These are phyloP conservation scores for Lipomyces anomalus DNA, from an alignment of 805 yeast genomes.

Conservation along the genomic window DNA sequence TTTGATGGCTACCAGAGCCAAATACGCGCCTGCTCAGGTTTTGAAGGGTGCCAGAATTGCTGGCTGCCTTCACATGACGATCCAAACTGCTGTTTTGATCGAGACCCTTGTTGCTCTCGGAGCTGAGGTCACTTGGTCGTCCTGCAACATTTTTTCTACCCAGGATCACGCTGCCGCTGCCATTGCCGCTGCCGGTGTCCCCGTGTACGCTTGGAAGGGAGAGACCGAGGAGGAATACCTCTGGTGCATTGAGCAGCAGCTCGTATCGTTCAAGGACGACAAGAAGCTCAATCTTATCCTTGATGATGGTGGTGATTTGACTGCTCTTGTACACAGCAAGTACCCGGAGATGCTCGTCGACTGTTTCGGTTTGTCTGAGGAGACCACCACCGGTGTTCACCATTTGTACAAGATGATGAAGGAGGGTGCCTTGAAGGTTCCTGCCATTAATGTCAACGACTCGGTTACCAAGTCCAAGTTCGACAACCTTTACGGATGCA, in stretches of 20 bases:
- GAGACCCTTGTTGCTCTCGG: slow-evolving; percentile 96
- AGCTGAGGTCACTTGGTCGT: slow-evolving; percentile 99
- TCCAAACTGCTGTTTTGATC: slow-evolving; percentile 97
- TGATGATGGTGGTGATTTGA: slow-evolving; percentile 99
- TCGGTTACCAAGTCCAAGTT: slow-evolving; percentile 98
- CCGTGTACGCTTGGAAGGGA: slow-evolving; percentile 99
- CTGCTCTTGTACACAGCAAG: slow-evolving; percentile 93
- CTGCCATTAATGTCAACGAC: slow-evolving; percentile 99
- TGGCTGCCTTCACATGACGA: slow-evolving; percentile 99
- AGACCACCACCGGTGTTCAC: slow-evolving; percentile 99
- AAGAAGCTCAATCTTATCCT: slow-evolving; percentile 92
- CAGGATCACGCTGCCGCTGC: slow-evolving; percentile 99
- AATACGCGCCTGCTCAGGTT: slow-evolving; percentile 88
- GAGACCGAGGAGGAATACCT: slow-evolving; percentile 99
- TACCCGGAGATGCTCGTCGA: slow-evolving; percentile 95
- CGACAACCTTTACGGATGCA: slow-evolving; percentile 99
- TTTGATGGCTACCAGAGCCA: slow-evolving; percentile 92
- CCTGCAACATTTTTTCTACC: slow-evolving; percentile 98
- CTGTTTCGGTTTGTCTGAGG: slow-evolving; percentile 96
- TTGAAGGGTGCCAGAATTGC: slow-evolving; percentile 98
- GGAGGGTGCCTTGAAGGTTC: slow-evolving; percentile 86
- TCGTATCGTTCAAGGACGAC: slow-evolving; percentile 94
- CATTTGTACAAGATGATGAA: slow-evolving; percentile 94
- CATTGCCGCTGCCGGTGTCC: slow-evolving; percentile 98
- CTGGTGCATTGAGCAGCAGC: slow-evolving; percentile 99